Percentiles rank a stretch among this genome's conserved stretches.
These are phyloP conservation scores for Physcomitrium patens DNA, from an alignment of 225 moss, liverwort and hornwort species.

Conservation along the genomic window DNA sequence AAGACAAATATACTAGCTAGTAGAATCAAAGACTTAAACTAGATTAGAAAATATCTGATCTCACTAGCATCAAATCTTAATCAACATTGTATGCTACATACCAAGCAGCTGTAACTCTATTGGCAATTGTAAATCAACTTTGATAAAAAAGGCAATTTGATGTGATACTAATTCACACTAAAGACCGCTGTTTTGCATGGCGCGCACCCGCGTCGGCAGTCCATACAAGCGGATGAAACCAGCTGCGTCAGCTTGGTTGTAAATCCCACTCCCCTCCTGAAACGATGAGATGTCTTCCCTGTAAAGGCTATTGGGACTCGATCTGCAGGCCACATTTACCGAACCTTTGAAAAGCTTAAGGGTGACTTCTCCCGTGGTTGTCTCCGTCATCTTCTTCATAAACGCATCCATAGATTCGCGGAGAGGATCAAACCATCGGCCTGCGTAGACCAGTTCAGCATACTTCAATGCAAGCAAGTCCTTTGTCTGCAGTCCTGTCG, in stretches of 20 bases:
- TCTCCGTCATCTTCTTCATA: slow-evolving; percentile 90
- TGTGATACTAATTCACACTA: too few species aligned
- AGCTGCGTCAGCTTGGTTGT: slow-evolving; percentile 91
- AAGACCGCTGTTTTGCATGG: slow-evolving; percentile 60
- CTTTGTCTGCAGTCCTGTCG: slow-evolving; percentile 90
- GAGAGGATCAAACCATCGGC: slow-evolving; percentile 96
- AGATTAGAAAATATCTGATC: too few species aligned
- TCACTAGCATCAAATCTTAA: too few species aligned
- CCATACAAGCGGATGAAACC: slow-evolving; percentile 95
- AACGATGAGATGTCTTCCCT: slow-evolving; percentile 95
- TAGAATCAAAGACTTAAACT: too few species aligned
- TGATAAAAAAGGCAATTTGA: too few species aligned
- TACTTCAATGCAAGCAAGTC: slow-evolving; percentile 88
- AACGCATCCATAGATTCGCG: slow-evolving; percentile 94
- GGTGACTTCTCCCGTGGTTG: slow-evolving; percentile 80
- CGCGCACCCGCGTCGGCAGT: slow-evolving; percentile 82
- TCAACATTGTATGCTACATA: too few species aligned
- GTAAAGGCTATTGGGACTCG: slow-evolving; percentile 86
- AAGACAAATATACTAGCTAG: too few species aligned
- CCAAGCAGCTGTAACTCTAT: too few species aligned
- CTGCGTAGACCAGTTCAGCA: slow-evolving; percentile 89
- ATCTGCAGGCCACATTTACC: slow-evolving; percentile 66
- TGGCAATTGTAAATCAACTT: too few species aligned
- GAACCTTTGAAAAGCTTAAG: slow-evolving; percentile 89
- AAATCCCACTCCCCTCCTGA: slow-evolving; percentile 93